These are phyloP conservation scores for Leccinum griseonigrum DNA, from an alignment of 1,284 basidiomycete genomes.

Conservation along the genomic window DNA sequence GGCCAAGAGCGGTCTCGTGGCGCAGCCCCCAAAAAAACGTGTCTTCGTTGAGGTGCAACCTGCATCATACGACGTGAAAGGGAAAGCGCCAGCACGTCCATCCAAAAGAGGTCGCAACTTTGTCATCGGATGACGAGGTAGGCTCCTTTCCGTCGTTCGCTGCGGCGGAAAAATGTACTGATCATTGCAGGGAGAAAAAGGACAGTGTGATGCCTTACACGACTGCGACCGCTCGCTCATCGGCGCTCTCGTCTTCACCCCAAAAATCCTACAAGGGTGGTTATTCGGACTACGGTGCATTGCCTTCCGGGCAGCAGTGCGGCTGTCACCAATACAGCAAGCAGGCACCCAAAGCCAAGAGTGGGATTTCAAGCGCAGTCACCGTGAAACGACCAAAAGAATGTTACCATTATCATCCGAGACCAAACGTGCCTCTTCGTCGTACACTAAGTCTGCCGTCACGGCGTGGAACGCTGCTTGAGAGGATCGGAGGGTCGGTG, in stretches of 20 bases:
- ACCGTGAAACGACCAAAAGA: slow-evolving; percentile 9
- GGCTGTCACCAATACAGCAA: slow-evolving; percentile 1
- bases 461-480: slow-evolving; percentile 17
- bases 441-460: slow-evolving; percentile 16
- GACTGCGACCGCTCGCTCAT: slow-evolving; percentile 1
- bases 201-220: slow-evolving; percentile 8
- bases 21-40: too few relatives aligned
- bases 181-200: too few relatives aligned
- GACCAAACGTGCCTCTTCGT: slow-evolving; percentile 8
- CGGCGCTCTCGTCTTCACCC: slow-evolving; percentile 3
- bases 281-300: too few relatives aligned
- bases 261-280: too few relatives aligned
- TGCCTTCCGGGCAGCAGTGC: background rate
- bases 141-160: too few relatives aligned
- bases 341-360: slow-evolving; percentile 6
- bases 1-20: too few relatives aligned
- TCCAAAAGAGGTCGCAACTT: too few relatives aligned
- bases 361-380: slow-evolving; percentile 4
- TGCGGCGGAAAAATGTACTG: too few relatives aligned
- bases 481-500: slow-evolving; percentile 18
- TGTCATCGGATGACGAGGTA: too few relatives aligned
- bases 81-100: too few relatives aligned
- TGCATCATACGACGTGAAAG: too few relatives aligned
- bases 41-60: too few relatives aligned
- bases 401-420: background rate